Evolutionary conservation across 768 basidiomycete genomes (phyloP).

Genomic region (Mycena pura): DNA sequence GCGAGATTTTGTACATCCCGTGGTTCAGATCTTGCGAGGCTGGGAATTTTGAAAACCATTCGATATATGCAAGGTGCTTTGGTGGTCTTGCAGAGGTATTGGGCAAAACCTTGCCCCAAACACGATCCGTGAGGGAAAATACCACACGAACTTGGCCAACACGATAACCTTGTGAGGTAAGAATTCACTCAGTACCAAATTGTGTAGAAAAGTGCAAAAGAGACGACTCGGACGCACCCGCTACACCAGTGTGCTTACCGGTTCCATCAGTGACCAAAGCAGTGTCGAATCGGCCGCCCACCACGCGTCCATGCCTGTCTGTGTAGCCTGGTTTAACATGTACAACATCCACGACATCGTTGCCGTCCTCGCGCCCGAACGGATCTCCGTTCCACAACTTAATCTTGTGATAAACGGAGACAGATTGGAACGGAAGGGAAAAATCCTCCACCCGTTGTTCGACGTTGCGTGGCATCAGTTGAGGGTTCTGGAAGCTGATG

Average conservation of each 20-base stretch:
- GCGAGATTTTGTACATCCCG: conserved; percentile 17
- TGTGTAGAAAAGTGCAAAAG: conserved; percentile 14
- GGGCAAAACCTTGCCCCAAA: background rate
- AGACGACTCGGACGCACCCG: conserved; percentile 24
- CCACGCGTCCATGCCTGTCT: conserved; percentile 15
- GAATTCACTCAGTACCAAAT: conserved; percentile 21
- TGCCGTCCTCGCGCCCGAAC: background rate
- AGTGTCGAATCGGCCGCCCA: conserved; percentile 38
- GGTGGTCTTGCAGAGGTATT: conserved; percentile 8
- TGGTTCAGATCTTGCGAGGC: background rate
- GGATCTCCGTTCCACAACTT: background rate
- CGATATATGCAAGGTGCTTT: conserved; percentile 36
- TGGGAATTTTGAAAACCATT: conserved; percentile 35
- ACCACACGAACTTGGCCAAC: conserved; percentile 14
- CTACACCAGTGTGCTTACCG: conserved; percentile 11
- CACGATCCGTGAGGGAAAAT: background rate
- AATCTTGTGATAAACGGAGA: background rate
- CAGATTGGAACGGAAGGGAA: background rate
- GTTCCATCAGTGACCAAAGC: conserved; percentile 30
- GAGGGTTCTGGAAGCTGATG: background rate
- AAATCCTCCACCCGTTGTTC: background rate
- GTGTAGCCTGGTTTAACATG: conserved; percentile 21
- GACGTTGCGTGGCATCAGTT: background rate
- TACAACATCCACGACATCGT: conserved; percentile 10
- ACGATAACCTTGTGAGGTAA: conserved; percentile 13